Percentiles rank a stretch among this genome's conserved stretches.
phyloP scores from a whole-genome alignment of 164 flowering plant species.

The Vitis vinifera region ASM3070453v1 NC_081812.1:22217001-22217500 shows the following conservation, averaged over 20 bases:
- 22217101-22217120: no score
- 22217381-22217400: no score
- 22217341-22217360: no score
- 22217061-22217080: neutral
- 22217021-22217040: slow-evolving; percentile 97
- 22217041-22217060: slow-evolving; percentile 98
- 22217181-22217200: neutral
- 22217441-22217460: slow-evolving; percentile 23
- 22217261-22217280: neutral
- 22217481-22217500: slow-evolving; percentile 99
- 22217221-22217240: neutral
- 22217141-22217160: no score
- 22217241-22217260: neutral
- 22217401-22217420: neutral
- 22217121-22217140: no score
- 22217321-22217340: no score
- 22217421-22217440: neutral
- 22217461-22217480: slow-evolving; percentile 96
- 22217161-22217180: neutral
- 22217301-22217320: no score
- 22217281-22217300: no score
- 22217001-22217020: slow-evolving; percentile 99
- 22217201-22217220: neutral
- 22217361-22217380: no score
- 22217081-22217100: neutral